Evolutionary conservation across 306 rosid genomes (phyloP).

Genomic region (Calophaca sinica): DNA sequence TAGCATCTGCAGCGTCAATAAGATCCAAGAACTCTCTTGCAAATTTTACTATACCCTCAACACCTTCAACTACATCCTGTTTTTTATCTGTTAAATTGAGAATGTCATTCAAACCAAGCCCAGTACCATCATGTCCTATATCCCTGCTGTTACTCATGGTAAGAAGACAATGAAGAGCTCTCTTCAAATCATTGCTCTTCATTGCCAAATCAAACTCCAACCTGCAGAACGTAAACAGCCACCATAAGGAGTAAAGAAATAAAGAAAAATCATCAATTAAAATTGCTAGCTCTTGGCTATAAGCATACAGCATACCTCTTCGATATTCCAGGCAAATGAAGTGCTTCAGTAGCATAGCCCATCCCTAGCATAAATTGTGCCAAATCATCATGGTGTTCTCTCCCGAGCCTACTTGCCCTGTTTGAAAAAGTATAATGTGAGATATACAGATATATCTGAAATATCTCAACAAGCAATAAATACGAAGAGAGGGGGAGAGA

Average conservation of each 20-base stretch:
- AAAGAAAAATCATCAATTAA: slow-evolving; percentile 32
- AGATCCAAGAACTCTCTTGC: slow-evolving; percentile 96
- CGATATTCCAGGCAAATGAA: slow-evolving; percentile 97
- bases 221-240: slow-evolving; percentile 54
- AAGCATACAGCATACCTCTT: slow-evolving; percentile 71
- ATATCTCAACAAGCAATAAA: neutral
- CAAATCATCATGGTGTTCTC: slow-evolving; percentile 98
- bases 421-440: slow-evolving; percentile 46
- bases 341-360: slow-evolving; percentile 99
- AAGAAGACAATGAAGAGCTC: slow-evolving; percentile 99
- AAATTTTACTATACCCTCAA: slow-evolving; percentile 93
- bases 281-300: slow-evolving; percentile 31
- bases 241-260: slow-evolving; percentile 32
- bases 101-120: slow-evolving; percentile 93
- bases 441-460: slow-evolving; percentile 33
- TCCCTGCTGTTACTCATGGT: slow-evolving; percentile 99
- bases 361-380: slow-evolving; percentile 98
- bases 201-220: slow-evolving; percentile 98
- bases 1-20: slow-evolving; percentile 99
- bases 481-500: slow-evolving; percentile 33
- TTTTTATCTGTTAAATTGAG: slow-evolving; percentile 86
- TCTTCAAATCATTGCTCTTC: slow-evolving; percentile 94
- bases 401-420: slow-evolving; percentile 99
- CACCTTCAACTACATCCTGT: slow-evolving; percentile 78
- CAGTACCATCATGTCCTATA: slow-evolving; percentile 78